phyloP scores from a whole-genome alignment of 768 basidiomycete genomes.

The Obba rivulosa region DNA sequence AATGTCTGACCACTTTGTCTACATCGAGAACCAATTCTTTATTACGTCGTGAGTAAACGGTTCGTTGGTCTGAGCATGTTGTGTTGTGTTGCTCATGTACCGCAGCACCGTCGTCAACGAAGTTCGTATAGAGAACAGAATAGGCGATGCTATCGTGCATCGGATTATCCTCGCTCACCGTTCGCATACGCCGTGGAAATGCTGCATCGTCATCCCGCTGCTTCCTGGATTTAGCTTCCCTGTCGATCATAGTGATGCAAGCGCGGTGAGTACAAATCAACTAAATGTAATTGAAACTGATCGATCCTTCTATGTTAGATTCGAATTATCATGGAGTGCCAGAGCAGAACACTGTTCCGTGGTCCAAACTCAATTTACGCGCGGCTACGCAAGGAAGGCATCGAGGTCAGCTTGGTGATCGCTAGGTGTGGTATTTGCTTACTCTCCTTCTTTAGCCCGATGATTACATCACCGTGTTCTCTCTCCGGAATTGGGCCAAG shows the following conservation, averaged over 20 bases:
- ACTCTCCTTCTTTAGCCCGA: conserved; percentile 57
- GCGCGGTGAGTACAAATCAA: conserved; percentile 54
- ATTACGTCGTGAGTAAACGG: conserved; percentile 66
- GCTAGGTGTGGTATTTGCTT: not conserved
- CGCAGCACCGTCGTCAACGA: conserved; percentile 81
- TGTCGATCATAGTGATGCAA: conserved; percentile 89
- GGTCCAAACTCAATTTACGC: conserved; percentile 92
- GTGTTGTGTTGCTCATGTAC: not conserved
- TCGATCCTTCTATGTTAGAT: conserved; percentile 45
- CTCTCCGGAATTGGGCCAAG: conserved; percentile 91
- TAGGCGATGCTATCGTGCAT: conserved; percentile 90
- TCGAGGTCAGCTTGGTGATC: conserved; percentile 55
- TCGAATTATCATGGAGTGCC: conserved; percentile 93
- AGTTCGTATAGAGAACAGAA: conserved; percentile 83
- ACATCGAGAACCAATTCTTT: conserved; percentile 96
- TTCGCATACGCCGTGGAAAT: conserved; percentile 82
- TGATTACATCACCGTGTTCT: conserved; percentile 88
- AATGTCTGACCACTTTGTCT: conserved; percentile 93
- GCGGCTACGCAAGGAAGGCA: conserved; percentile 77
- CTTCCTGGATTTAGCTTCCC: conserved; percentile 92
- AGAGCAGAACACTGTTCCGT: conserved; percentile 82
- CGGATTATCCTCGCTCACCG: conserved; percentile 85
- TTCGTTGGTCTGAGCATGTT: not conserved
- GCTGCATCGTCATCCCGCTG: conserved; percentile 87
- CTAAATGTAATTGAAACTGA: not conserved